A percentile compares a stretch with the other conserved stretches of the same genome.
These are phyloP conservation scores for Salix viminalis DNA, from an alignment of 345 rosid species.

Conservation along the genomic window DNA sequence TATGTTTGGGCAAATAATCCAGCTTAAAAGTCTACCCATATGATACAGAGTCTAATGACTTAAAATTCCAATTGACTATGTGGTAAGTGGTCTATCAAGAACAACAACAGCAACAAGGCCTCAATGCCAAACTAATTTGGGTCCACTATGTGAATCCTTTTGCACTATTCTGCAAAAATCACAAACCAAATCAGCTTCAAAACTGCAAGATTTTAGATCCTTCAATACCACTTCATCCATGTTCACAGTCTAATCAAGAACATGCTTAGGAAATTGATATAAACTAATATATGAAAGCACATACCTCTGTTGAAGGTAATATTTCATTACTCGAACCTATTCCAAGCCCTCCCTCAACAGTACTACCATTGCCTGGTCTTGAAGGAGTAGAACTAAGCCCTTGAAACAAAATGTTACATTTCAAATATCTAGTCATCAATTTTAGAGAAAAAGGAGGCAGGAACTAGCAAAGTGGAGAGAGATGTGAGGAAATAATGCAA, in stretches of 20 bases:
- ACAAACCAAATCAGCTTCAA: neutral
- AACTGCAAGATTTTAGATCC: neutral
- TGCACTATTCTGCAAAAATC: neutral
- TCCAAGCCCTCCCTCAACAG: slow-evolving; percentile 46
- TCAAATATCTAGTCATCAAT: slow-evolving; percentile 29
- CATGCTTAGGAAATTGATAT: neutral
- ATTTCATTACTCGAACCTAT: slow-evolving; percentile 48
- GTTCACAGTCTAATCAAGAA: neutral
- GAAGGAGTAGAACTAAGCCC: slow-evolving; percentile 53
- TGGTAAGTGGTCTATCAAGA: neutral
- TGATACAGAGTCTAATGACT: neutral
- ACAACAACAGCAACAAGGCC: neutral
- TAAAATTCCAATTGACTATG: neutral
- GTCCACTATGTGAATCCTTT: neutral
- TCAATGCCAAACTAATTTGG: neutral
- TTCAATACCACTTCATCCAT: neutral
- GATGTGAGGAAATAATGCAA: neutral
- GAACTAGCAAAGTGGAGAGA: neutral
- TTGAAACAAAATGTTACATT: slow-evolving; percentile 27
- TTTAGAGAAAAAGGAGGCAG: slow-evolving; percentile 5
- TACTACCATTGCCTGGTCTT: slow-evolving; percentile 43
- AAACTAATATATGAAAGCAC: slow-evolving; percentile 3
- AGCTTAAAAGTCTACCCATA: neutral
- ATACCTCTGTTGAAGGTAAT: slow-evolving; percentile 60
- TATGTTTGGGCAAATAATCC: slow-evolving; percentile 4